Evolutionary conservation across 352 stramenopile species (phyloP).

Genomic region (Phytophthora meadii): DNA sequence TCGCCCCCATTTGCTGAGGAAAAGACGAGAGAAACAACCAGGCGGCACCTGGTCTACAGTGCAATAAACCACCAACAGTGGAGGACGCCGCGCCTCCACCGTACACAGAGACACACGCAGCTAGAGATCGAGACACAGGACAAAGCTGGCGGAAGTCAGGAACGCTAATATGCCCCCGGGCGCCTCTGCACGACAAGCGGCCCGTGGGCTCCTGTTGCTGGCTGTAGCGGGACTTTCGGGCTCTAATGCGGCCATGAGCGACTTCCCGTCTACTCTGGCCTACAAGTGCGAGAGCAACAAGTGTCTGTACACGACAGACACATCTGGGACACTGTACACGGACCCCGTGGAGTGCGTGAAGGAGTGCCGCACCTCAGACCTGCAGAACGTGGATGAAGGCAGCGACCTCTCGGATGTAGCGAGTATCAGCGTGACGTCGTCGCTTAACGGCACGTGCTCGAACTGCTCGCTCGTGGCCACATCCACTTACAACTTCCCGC

Average conservation of each 20-base stretch:
- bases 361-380: slow-evolving; percentile 47
- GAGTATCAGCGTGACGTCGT: slow-evolving; percentile 54
- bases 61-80: slow-evolving; percentile 21
- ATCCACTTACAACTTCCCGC: slow-evolving; percentile 78
- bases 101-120: slow-evolving; percentile 13
- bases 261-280: slow-evolving; percentile 43
- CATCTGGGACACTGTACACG: slow-evolving; percentile 33
- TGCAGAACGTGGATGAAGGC: slow-evolving; percentile 52
- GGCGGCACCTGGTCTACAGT: slow-evolving; percentile 13
- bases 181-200: slow-evolving; percentile 13
- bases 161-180: slow-evolving; percentile 32
- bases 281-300: slow-evolving; percentile 60
- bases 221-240: background rate
- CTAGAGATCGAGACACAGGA: slow-evolving; percentile 2
- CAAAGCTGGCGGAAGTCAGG: slow-evolving; percentile 31
- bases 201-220: background rate
- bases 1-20: slow-evolving; percentile 6
- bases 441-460: slow-evolving; percentile 72
- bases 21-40: slow-evolving; percentile 37
- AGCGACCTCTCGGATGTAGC: slow-evolving; percentile 58
- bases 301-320: slow-evolving; percentile 59
- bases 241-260: slow-evolving; percentile 11
- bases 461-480: slow-evolving; percentile 67
- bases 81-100: slow-evolving; percentile 13
- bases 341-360: slow-evolving; percentile 65